Evolutionary conservation across 768 basidiomycete species (phyloP), one percentile per base, ranked within the genome.

Genomic region (Amylocystis lapponica): DNA sequence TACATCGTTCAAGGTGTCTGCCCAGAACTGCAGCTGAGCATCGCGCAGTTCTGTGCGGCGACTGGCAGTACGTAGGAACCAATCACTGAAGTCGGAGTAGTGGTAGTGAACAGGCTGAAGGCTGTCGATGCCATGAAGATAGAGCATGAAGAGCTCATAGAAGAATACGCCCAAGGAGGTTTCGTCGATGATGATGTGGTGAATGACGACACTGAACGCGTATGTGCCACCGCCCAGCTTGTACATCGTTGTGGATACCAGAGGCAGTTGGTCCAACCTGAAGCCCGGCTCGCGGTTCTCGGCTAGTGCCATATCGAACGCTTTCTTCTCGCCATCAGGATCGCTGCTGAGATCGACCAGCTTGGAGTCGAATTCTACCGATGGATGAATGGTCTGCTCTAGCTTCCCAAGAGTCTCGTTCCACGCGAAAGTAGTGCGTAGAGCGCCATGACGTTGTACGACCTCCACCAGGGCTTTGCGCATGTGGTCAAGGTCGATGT

Each of bases 131-230:
- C 59, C 59, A 5, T 61, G 47, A 39, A 61, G 31, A 45, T 61
- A 61, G 21, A 57, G 14, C 21, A 47, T 46, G 50, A 59, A 61
- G 41, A 59, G 43, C 27, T 61, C 59, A 40, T 58, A 59, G 46
- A 61, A 61, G 55, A 61, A 61, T 13, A 61, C 32, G 4, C 54
- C 60, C 0, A 61, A 49, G 1, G 60, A 61, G 21, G 58, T 47
- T 34, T 62, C 60, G 27, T 62, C 60, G 2, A 52, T 60, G 11
- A 62, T 58, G 36, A 62, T 61, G 36, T 61, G 60, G 26, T 61
- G 60, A 38, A 60, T 51, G n/a, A 59, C 48, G 3, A 61, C 46
- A 36, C 50, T 62, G 48, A 62, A 62, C 2, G 52, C 61, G 53
- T 60, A 61, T 25, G 37, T 44, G n/a, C 48, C 47, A 22, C 45